Evolutionary conservation across 2,329 filamentous ascomycete genomes (phyloP).

Genomic region (Akanthomyces uredinophilus): DNA sequence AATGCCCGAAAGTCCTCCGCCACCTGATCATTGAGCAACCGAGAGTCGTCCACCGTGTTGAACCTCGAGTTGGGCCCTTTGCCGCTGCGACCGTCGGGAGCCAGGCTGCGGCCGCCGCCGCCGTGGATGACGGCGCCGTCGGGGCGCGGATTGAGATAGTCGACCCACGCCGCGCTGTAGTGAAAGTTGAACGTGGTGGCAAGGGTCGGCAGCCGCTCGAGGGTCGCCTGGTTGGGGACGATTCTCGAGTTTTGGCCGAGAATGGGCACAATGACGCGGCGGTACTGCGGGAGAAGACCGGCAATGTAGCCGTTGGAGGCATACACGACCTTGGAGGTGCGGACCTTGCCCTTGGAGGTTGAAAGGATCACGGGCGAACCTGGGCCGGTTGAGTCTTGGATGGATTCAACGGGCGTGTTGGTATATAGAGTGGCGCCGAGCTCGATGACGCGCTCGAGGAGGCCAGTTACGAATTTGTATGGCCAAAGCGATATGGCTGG

Average conservation of each 20-base stretch:
- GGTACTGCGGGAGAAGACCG: constrained; percentile 17
- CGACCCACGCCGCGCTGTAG: neutral
- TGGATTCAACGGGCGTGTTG: constrained; percentile 7
- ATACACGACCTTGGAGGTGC: constrained; percentile 20
- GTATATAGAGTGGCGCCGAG: constrained; percentile 10
- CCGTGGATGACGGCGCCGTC: neutral
- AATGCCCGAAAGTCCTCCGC: neutral
- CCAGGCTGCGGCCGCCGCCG: neutral
- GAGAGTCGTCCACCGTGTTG: neutral
- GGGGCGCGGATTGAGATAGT: constrained; percentile 1
- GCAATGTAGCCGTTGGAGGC: constrained; percentile 27
- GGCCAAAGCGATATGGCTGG: constrained; percentile 2
- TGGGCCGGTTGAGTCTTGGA: neutral
- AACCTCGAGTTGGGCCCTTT: neutral
- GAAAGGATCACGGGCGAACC: neutral
- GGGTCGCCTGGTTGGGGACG: neutral
- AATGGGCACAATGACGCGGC: constrained; percentile 20
- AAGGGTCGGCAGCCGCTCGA: neutral
- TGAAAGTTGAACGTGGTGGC: neutral
- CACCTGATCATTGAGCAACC: neutral
- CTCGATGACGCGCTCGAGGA: neutral
- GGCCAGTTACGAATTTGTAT: constrained; percentile 10
- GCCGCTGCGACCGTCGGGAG: neutral
- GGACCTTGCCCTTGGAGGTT: constrained; percentile 21
- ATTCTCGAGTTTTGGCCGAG: constrained; percentile 17